Evolutionary conservation across 306 rosid genomes (phyloP).

Genomic region (Lagenaria siceraria): DNA sequence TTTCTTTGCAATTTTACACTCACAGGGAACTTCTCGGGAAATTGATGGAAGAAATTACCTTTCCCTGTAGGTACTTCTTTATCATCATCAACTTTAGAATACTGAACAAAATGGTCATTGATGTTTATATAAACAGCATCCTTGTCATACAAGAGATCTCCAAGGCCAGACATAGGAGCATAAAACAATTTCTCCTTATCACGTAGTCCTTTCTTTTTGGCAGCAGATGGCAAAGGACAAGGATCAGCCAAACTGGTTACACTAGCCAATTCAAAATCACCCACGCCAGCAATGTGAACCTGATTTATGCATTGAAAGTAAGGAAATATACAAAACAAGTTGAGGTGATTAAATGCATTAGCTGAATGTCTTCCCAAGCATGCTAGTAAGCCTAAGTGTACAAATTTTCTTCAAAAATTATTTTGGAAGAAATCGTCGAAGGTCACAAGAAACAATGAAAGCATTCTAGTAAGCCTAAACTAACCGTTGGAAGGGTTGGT

Average conservation of each 20-base stretch:
- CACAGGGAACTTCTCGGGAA: neutral
- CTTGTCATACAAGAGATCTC: slow-evolving; percentile 89
- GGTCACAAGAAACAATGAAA: neutral
- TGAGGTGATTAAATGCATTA: neutral
- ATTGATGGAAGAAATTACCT: slow-evolving; percentile 34
- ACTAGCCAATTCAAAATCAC: slow-evolving; percentile 62
- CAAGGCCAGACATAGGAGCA: slow-evolving; percentile 96
- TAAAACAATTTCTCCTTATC: slow-evolving; percentile 82
- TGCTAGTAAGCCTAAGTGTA: neutral
- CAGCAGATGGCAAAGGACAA: slow-evolving; percentile 94
- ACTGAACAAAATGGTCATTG: slow-evolving; percentile 78
- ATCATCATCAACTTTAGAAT: slow-evolving; percentile 50
- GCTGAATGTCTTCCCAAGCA: neutral
- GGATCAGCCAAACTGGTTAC: slow-evolving; percentile 67
- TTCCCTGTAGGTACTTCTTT: slow-evolving; percentile 25
- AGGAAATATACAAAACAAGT: neutral
- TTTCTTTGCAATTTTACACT: neutral
- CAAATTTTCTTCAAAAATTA: neutral
- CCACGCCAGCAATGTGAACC: slow-evolving; percentile 96
- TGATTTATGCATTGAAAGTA: slow-evolving; percentile 28
- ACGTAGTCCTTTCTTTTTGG: slow-evolving; percentile 93
- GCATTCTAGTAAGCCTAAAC: neutral
- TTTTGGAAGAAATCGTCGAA: neutral
- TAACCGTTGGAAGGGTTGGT: neutral
- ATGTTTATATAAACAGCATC: slow-evolving; percentile 89